Conservation (phyloP, 2,329 filamentous ascomycete species). For the Penicillium sp. region DNA sequence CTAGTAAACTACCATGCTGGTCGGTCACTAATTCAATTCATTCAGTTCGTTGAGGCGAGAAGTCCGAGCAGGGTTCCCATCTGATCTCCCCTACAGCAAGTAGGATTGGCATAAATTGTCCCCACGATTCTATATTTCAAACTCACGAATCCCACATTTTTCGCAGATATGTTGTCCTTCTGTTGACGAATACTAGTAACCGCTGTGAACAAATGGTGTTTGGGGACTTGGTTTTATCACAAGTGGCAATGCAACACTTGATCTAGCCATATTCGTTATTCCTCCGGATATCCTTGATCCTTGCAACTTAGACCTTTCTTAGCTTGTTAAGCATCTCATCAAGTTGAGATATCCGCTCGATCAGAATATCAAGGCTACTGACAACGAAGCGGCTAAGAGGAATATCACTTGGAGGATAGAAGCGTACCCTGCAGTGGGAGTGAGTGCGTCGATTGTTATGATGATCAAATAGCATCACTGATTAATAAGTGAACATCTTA, state of each 20-base stretch:
- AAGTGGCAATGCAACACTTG: neutral
- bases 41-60: neutral
- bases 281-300: neutral
- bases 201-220: neutral
- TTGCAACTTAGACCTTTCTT: neutral
- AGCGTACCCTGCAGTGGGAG: neutral
- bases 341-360: neutral
- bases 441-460: neutral
- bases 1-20: neutral
- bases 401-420: neutral
- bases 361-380: neutral
- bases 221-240: neutral
- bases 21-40: neutral
- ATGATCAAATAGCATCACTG: neutral
- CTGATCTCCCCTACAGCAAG: neutral
- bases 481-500: no score
- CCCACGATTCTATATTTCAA: neutral
- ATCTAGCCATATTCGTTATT: neutral
- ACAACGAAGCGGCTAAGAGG: neutral
- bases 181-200: neutral
- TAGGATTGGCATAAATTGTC: neutral
- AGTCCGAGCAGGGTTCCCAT: neutral
- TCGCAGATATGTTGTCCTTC: neutral
- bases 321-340: neutral
- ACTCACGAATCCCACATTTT: neutral